Evolutionary conservation across 805 yeast genomes (phyloP).

Genomic region (Ogataea thermomethanolica): DNA sequence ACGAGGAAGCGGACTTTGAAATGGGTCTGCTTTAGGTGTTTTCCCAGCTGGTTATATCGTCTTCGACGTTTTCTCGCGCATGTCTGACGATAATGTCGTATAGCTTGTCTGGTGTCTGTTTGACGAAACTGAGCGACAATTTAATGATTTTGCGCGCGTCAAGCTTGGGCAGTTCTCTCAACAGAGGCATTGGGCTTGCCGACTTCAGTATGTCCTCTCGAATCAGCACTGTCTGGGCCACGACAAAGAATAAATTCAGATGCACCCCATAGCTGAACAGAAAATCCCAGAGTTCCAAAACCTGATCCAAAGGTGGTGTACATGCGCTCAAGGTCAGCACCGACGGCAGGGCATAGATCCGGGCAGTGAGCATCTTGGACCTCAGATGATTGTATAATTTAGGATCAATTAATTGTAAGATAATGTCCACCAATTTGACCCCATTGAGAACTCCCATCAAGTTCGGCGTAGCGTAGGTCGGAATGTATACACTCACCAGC

Average conservation of each 20-base stretch:
- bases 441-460: constrained; percentile 82
- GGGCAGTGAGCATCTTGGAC: constrained; percentile 70
- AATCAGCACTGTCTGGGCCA: constrained; percentile 74
- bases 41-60: constrained; percentile 26
- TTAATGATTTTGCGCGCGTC: constrained; percentile 74
- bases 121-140: constrained; percentile 73
- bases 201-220: constrained; percentile 59
- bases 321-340: constrained; percentile 84
- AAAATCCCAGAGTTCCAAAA: constrained; percentile 83
- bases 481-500: constrained; percentile 61
- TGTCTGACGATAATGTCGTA: constrained; percentile 64
- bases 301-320: constrained; percentile 77
- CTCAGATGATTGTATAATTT: constrained; percentile 56
- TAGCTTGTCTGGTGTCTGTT: constrained; percentile 63
- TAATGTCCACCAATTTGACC: constrained; percentile 64
- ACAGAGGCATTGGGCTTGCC: constrained; percentile 66
- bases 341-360: constrained; percentile 81
- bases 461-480: constrained; percentile 73
- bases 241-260: constrained; percentile 77
- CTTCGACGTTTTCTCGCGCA: constrained; percentile 47
- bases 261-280: constrained; percentile 89
- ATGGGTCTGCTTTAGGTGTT: constrained; percentile 28
- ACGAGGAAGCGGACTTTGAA: constrained; percentile 57
- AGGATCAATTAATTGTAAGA: constrained; percentile 69
- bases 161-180: constrained; percentile 69